Base-by-base conservation (phyloP, 345 rosid species). In the Raphanus raphanistrum region DNA sequence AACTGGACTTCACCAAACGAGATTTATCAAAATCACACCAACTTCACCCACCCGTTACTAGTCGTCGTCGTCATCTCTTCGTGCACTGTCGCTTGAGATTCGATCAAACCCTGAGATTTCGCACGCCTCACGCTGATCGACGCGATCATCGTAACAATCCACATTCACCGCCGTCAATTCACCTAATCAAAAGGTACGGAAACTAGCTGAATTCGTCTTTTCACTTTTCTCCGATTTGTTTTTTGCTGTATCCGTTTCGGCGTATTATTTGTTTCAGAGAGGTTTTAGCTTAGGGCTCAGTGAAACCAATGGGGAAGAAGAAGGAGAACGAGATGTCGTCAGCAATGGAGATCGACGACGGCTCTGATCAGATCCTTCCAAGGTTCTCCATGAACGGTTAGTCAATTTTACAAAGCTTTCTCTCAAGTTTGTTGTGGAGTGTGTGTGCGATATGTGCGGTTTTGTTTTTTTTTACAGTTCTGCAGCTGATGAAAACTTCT, bases 401-500 rank as follows among this genome's bases (percentile, higher is more conserved):
- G 81, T 21, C 21, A 21, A 21, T 21, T 21, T 21, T 21, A 21
- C 21, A 21, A 21, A 28, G 31, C 55, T 0, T 17, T 28, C 7
- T 21, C 21, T 21, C 21, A 61, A 9, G 27, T 63, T 66, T 65
- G 27, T 66, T 65, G 27, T 43, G 45, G 35, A 59, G 66, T 48
- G 17, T 7, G 9, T 78, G 48, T 5, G 31, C 50, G 2, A 28
- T 35, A 33, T 33, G n/a, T 33, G 36, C 8, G 67, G 43, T 41
- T 70, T 59, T 26, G 66, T 21, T 21, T 21, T 21, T 4, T 28
- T 28, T 28, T 58, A 27, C 87, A 95, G 99, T 93, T 73, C 78
- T 95, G 86, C 96, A 91, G 87, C 90, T 95, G 59, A 83, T 91
- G 77, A 95, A 93, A 75, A 80, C 97, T 63, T 88, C 98, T 65